A percentile compares a stretch with the other conserved stretches of the same genome.
These are phyloP conservation scores for Dimargaris cristalligena DNA, from an alignment of 192 early-diverging fungal genomes.

Conservation along the genomic window DNA sequence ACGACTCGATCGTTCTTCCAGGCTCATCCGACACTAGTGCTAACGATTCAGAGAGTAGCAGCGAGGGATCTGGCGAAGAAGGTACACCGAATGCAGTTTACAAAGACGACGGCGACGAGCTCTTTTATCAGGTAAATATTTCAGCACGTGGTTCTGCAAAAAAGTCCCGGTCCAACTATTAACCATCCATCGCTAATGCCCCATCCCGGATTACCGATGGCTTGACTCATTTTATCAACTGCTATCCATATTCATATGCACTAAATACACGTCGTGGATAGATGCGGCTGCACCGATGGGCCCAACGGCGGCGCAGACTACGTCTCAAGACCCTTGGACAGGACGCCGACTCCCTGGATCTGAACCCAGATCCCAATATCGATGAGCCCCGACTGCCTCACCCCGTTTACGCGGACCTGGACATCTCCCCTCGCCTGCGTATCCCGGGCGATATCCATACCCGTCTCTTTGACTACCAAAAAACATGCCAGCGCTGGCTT, in stretches of 20 bases:
- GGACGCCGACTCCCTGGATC: no score
- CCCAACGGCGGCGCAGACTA: slow-evolving; percentile 18
- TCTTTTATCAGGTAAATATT: slow-evolving; percentile 20
- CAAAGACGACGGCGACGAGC: slow-evolving; percentile 52
- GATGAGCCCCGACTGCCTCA: slow-evolving; percentile 25
- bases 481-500: slow-evolving; percentile 70
- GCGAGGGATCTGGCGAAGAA: slow-evolving; percentile 3
- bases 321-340: slow-evolving; percentile 16
- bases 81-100: slow-evolving; percentile 13
- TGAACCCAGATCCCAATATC: no score
- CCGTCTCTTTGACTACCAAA: slow-evolving; percentile 80
- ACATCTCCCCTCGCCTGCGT: slow-evolving; percentile 16
- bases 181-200: no score
- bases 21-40: no score
- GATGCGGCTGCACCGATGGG: slow-evolving; percentile 30
- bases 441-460: slow-evolving; percentile 72
- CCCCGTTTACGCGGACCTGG: slow-evolving; percentile 15
- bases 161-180: no score
- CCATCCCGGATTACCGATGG: no score
- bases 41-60: slow-evolving; percentile 12
- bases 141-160: no score
- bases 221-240: no score
- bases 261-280: slow-evolving; percentile 6
- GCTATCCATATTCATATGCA: no score
- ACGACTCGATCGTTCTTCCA: no score